Percentiles rank a stretch among this genome's conserved stretches.
These are phyloP conservation scores for Mytilinidion resinicola DNA, from an alignment of 495 filamentous ascomycete species.

Conservation along the genomic window DNA sequence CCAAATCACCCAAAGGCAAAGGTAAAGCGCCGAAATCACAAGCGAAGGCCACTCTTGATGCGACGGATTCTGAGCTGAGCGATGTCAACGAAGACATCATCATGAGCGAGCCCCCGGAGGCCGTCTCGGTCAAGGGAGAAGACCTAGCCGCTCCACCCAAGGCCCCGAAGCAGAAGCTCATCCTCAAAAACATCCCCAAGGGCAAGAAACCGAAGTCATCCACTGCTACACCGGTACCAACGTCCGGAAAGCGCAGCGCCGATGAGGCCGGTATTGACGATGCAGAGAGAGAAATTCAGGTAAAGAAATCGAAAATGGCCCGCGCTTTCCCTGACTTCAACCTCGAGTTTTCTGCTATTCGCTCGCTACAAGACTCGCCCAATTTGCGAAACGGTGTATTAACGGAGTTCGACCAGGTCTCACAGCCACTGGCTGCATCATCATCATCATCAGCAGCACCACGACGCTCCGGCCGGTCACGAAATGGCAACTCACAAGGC, in stretches of 20 bases:
- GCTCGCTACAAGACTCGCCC: slow-evolving; percentile 17
- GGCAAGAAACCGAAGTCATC: slow-evolving; percentile 17
- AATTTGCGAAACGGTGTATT: not conserved
- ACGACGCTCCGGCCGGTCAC: not conserved
- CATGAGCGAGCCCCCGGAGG: slow-evolving; percentile 11
- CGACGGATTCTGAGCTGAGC: slow-evolving; percentile 22
- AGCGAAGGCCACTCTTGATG: not conserved
- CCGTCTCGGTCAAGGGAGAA: slow-evolving; percentile 5
- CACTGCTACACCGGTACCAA: slow-evolving; percentile 8
- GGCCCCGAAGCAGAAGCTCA: slow-evolving; percentile 8
- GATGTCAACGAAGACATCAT: slow-evolving; percentile 29
- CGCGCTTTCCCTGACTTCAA: slow-evolving; percentile 6
- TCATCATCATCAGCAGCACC: not conserved
- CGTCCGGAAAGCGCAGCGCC: slow-evolving; percentile 12
- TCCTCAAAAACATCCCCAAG: not conserved
- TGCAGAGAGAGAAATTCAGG: slow-evolving; percentile 1
- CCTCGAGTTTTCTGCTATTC: slow-evolving; percentile 16
- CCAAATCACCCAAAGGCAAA: too few species aligned
- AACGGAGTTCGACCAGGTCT: not conserved
- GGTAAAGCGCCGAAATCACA: too few species aligned
- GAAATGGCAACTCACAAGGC: not conserved
- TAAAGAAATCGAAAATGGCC: slow-evolving; percentile 6
- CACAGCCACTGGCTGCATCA: not conserved
- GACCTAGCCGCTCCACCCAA: not conserved
- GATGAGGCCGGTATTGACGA: slow-evolving; percentile 10